phyloP scores from a whole-genome alignment of 345 rosid genomes.

The Pugionium cornutum region DNA sequence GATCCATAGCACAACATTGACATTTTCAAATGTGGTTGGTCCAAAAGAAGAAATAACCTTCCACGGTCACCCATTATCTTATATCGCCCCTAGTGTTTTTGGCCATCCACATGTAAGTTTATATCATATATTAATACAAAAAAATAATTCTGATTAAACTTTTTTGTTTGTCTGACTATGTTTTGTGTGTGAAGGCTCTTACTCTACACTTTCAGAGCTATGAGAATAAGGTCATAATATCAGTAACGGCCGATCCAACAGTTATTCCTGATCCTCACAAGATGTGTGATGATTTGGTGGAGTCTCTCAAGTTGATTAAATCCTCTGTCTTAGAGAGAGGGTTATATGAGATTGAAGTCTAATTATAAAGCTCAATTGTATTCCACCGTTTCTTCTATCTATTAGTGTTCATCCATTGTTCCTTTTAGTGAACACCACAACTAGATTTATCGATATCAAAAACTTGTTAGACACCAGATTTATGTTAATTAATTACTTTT shows the following conservation, averaged over 20 bases:
- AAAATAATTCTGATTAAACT: neutral
- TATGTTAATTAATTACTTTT: neutral
- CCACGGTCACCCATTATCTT: conserved; percentile 60
- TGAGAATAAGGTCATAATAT: conserved; percentile 56
- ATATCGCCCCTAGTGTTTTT: conserved; percentile 60
- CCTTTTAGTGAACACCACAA: neutral
- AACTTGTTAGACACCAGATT: conserved; percentile 7
- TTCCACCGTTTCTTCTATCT: neutral
- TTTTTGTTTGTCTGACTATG: neutral
- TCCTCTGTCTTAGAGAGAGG: conserved; percentile 41
- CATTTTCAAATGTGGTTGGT: conserved; percentile 57
- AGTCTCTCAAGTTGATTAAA: conserved; percentile 57
- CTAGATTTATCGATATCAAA: neutral
- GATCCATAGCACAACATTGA: conserved; percentile 53
- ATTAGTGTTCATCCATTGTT: conserved; percentile 2
- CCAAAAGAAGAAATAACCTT: conserved; percentile 63
- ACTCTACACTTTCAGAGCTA: conserved; percentile 86
- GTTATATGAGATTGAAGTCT: conserved; percentile 32
- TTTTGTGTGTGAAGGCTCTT: conserved; percentile 52
- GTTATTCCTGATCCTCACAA: conserved; percentile 68
- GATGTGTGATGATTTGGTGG: conserved; percentile 60
- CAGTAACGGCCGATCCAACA: conserved; percentile 63
- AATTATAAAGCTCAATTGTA: neutral
- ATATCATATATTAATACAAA: neutral
- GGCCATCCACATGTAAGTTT: conserved; percentile 61